Base-by-base conservation (phyloP, 139 green algal species). In the Ulvella scutata region DNA sequence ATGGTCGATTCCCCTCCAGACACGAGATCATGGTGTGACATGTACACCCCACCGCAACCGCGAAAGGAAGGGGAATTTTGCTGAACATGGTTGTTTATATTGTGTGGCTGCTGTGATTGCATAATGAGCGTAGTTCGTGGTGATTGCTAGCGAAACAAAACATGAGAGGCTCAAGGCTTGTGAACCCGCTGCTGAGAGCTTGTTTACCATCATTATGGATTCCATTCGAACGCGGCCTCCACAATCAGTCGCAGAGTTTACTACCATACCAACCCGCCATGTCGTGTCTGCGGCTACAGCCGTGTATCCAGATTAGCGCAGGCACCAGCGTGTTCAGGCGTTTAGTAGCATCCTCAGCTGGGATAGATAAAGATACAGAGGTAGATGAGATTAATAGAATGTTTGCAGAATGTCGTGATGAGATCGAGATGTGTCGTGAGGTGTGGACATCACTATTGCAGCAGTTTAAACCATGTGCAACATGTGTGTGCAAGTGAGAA, bases 381-480 rank as follows among this genome's bases (percentile, higher is more conserved):
- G 39, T 81, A 10, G 80, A 81, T 29, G 20, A 62, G 1, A 73
- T 90, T 17, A 88, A 90, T 26, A 79, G 84, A 0, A 37, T 74
- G 34, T 88, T 88, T 80, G 75, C 76, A 3, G 80, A 85, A 29
- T 81, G 79, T 2, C 59, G 85, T 2, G 82, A 88, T n/a, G 83
- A 88, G 74, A 86, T 90, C 20, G 79, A 84, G 28, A 80, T 80
- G 31, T 81, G 81, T 4, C 31, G 77, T 13, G 85, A 90, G 40
- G 85, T 76, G 3, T 72, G 72, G n/a, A 10, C 6, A 59, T 37
- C 21, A 33, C 31, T 51, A 29, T 26, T 13, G 36, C 39, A 20
- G 1, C 72, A 59, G 28, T 17, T 13, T 17, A 38, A 44, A 44
- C 13, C 13, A 26, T 67, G 10, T 21, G 35, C 20, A 13, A 75